These are phyloP conservation scores for Pichia sp. DNA, from an alignment of 1,139 yeast genomes.

Conservation along the genomic window DNA sequence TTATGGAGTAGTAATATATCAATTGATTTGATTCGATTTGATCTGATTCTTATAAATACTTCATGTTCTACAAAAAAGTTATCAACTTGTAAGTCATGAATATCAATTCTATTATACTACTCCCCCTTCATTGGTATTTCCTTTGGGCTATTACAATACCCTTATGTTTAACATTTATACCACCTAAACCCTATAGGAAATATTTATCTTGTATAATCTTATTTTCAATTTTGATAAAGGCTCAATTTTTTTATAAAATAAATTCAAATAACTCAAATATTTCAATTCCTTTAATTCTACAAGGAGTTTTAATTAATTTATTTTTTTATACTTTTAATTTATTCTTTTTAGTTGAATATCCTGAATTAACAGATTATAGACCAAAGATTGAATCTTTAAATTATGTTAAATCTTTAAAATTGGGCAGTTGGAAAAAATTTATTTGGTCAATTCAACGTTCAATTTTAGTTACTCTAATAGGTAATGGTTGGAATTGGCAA, in stretches of 20 bases:
- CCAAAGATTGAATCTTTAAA: constrained; percentile 11
- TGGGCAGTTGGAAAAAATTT: constrained; percentile 10
- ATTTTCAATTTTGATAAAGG: constrained; percentile 9
- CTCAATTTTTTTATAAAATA: constrained; percentile 7
- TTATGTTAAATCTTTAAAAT: constrained; percentile 8
- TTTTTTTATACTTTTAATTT: constrained; percentile 15
- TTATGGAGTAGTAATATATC: no score
- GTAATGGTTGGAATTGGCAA: constrained; percentile 19
- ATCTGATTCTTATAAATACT: no score
- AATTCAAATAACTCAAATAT: neutral
- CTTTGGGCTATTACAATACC: constrained; percentile 12
- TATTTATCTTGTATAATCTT: constrained; percentile 13
- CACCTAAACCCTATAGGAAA: constrained; percentile 16
- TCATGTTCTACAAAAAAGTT: no score
- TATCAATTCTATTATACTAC: neutral
- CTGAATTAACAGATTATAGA: constrained; percentile 17
- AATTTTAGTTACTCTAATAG: constrained; percentile 10
- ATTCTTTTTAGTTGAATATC: constrained; percentile 16
- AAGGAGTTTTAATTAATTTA: constrained; percentile 14
- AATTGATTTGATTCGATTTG: no score
- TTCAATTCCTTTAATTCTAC: constrained; percentile 12
- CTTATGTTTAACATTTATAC: constrained; percentile 12
- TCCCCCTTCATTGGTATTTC: constrained; percentile 8
- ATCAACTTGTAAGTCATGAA: no score
- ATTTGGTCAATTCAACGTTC: constrained; percentile 15